Conservation (phyloP, 495 filamentous ascomycete species). For the Rostrohypoxylon terebratum region DNA sequence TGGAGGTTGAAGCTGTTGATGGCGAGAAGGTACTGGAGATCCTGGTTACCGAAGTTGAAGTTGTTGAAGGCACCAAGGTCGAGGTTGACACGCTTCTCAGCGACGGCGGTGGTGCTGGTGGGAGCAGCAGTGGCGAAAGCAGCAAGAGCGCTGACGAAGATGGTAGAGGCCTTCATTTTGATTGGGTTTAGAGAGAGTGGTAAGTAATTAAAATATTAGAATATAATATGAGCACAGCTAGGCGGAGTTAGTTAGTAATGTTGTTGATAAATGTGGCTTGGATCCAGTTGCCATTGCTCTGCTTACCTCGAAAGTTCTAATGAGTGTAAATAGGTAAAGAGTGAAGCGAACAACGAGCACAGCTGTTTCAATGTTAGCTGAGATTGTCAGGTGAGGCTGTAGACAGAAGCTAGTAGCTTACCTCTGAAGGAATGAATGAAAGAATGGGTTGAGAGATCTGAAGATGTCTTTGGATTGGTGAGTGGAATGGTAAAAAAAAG, state of each 20-base stretch:
- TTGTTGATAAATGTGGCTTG: background rate
- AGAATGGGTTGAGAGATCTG: constrained; percentile 47
- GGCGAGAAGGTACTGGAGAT: constrained; percentile 61
- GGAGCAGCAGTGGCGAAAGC: constrained; percentile 57
- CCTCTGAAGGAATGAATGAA: constrained; percentile 65
- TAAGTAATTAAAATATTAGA: constrained; percentile 55
- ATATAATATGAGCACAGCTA: constrained; percentile 60
- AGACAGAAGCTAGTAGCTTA: constrained; percentile 39
- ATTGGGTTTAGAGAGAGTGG: constrained; percentile 42
- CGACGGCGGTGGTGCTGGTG: constrained; percentile 34
- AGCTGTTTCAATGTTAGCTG: constrained; percentile 54
- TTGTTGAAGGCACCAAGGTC: constrained; percentile 55
- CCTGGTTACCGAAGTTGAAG: constrained; percentile 57
- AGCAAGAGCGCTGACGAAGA: constrained; percentile 56
- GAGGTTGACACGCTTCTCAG: constrained; percentile 51
- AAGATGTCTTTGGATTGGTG: constrained; percentile 53
- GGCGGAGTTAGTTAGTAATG: constrained; percentile 38
- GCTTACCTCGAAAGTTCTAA: constrained; percentile 59
- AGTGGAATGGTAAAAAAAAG: constrained; percentile 57
- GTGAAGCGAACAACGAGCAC: constrained; percentile 64
- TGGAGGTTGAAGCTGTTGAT: constrained; percentile 58
- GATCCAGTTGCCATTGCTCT: background rate
- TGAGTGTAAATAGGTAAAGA: constrained; percentile 54
- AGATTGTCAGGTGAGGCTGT: constrained; percentile 8
- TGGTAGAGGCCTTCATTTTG: constrained; percentile 60